Base-by-base conservation (phyloP, 768 basidiomycete species). In the Lyophyllum semitale region DNA sequence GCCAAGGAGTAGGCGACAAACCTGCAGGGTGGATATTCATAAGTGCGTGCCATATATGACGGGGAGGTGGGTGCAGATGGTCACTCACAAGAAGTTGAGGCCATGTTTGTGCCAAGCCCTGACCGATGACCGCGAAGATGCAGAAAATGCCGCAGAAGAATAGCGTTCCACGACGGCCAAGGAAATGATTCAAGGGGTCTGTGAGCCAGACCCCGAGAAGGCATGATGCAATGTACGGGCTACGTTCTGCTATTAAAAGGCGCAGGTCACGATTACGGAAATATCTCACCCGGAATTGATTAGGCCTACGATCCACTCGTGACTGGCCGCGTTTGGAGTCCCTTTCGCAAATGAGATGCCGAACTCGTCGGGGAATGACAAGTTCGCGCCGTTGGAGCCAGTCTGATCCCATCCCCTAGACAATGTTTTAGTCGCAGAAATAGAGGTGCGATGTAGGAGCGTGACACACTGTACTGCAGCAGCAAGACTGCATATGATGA, bases 291-390 rank as follows among this genome's bases (percentile, higher is more conserved):
- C 89, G n/a, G 88, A 77, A 62, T 92, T 91, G 53, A 92, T 80
- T 37, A 89, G 66, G 23, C 91, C 91, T 18, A 91, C 77, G 9
- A 91, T 71, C 89, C 89, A 92, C 51, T 84, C 73, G 59, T 91
- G 83, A 22, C 69, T 73, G 8, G 63, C 73, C 54, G 65, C 63
- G 40, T 74, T 61, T 23, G 75, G 73, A 38, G 66, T 64, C 29
- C 66, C 66, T 11, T 59, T 57, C 15, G 53, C 67, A 9, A 59
- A 58, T 12, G 64, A 62, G 46, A 85, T 77, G 18, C 77, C 75
- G 54, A 87, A 78, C 51, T 73, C 79, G 3, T 65, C 45, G 1
- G 85, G 83, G 67, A 84, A 86, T 12, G 77, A 80, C 43, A 88
- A 65, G 64, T 87, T 85, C 26, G 85, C 85, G 41, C 84, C 85